Evolutionary conservation across 345 rosid species (phyloP), one percentile per base, ranked within the genome.

Genomic region (Jatropha curcas): DNA sequence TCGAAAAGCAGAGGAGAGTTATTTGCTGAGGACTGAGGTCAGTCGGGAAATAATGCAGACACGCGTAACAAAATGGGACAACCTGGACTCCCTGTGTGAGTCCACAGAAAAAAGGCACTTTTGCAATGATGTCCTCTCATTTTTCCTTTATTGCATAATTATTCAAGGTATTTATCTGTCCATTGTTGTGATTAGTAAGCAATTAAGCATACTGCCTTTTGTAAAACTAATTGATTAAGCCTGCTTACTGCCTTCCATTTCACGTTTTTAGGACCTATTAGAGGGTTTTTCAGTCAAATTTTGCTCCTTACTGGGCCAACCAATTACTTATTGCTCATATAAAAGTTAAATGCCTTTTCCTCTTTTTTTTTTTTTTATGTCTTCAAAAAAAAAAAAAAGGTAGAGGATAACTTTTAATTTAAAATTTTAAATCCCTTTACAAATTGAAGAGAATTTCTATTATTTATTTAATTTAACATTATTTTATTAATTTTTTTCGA

Each of bases 31-130:
- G n/a, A n/a, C n/a, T 22, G 33, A 8, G 13, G n/a, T n/a, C n/a
- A n/a, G n/a, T n/a, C n/a, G n/a, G 66, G 78, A 60, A 60, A 74
- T 27, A 25, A 60, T 50, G 20, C 25, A 64, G 81, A 74, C 86
- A 80, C 84, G 83, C 76, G 86, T 82, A 71, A 62, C 20, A 60
- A 67, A 67, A 52, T 75, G 88, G 87, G 80, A 76, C 88, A 82
- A 71, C 85, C 84, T 84, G 88, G 71, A 76, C 57, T 22, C 70
- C 30, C 4, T 20, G 63, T 17, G 41, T 16, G 1, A 34, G 30
- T 4, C 20, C 0, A 4, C 20, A 19, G 0, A 3, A 16, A 20
- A 33, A 35, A 0, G 24, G 4, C 4, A 16, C 16, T 35, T 46
- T 55, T 55, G 63, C 70, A 56, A 41, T 41, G 17, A 22, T 13